Base-by-base conservation (phyloP, 1,284 basidiomycete species). In the Tremellales sp. region DNA sequence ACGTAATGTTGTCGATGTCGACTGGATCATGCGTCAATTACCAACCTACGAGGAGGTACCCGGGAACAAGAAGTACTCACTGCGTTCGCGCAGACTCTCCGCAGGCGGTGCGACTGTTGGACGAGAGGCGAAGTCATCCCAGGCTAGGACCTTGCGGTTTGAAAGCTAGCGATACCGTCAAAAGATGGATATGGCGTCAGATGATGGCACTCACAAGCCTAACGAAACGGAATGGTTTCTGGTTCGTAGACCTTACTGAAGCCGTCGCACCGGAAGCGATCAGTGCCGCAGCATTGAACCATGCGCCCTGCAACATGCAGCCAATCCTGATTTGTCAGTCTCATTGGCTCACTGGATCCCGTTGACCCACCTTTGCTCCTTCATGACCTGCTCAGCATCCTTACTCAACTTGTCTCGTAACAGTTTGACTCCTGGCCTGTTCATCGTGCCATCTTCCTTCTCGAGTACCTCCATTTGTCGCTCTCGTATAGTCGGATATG, bases 391-490 rank as follows among this genome's bases (percentile, higher is more conserved):
- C 63, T 84, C 91, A 13, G 89, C 92, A 67, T 97, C 93, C 60
- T 84, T 87, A 75, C 89, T 88, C 33, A 97, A 78, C 62, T 89
- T 88, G 24, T 85, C 85, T 35, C 89, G 82, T 48, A 97, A 75
- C 68, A 89, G 91, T 49, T 87, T 89, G 24, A 94, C 83, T 8
- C 89, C 88, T 7, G 85, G 80, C 66, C 89, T 89, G 70, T 81
- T 86, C 61, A 92, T 76, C 40, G 92, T 75, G 67, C 94, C 91
- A 69, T 97, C 91, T 65, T 96, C 90, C 47, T 85, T 79, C 64
- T 94, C 93, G 15, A 96, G 79, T 71, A 96, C 86, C 67, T 88
- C 84, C 89, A 96, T 92, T 75, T 97, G 93, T 31, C 89, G 78
- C 62, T 94, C 90, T 42, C 93, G 80, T 11, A 96, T 86, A 8